Conservation (phyloP, 345 rosid species). For the Eucalyptus sideroxylon region DNA sequence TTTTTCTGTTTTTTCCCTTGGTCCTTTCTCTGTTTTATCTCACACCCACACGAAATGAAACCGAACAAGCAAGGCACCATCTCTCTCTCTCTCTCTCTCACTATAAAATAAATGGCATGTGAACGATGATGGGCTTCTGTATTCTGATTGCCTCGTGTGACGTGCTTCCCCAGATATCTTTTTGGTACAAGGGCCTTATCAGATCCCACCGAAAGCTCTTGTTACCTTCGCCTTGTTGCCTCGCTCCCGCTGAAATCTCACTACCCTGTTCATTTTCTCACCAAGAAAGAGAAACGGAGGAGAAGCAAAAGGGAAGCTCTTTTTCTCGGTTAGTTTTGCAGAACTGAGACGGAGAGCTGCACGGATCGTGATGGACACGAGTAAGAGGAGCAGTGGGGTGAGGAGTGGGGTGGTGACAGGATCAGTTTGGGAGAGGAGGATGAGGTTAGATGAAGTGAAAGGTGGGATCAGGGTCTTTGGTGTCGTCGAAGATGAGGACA, state of each 20-base stretch:
- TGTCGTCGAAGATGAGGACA: constrained; percentile 7
- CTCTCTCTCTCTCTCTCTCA: neutral
- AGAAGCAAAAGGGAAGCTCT: neutral
- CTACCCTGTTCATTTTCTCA: neutral
- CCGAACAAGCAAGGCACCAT: neutral
- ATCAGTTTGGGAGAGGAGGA: constrained; percentile 83
- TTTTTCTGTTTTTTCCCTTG: neutral
- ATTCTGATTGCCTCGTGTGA: neutral
- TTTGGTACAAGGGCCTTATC: neutral
- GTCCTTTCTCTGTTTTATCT: neutral
- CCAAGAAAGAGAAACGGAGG: neutral
- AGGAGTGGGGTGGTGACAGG: constrained; percentile 32
- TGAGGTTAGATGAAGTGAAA: constrained; percentile 54
- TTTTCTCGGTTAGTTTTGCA: neutral
- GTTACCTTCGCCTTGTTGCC: neutral
- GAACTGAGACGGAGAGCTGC: neutral
- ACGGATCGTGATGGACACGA: neutral
- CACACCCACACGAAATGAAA: neutral
- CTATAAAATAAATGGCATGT: neutral
- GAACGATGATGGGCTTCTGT: neutral
- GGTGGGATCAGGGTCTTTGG: constrained; percentile 51
- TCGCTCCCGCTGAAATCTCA: neutral
- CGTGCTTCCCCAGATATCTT: neutral
- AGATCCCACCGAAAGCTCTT: neutral
- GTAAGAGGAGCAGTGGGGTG: constrained; percentile 29